Evolutionary conservation across 306 rosid species (phyloP), one percentile per base, ranked within the genome.

Genomic region (Boehmeria nivea): DNA sequence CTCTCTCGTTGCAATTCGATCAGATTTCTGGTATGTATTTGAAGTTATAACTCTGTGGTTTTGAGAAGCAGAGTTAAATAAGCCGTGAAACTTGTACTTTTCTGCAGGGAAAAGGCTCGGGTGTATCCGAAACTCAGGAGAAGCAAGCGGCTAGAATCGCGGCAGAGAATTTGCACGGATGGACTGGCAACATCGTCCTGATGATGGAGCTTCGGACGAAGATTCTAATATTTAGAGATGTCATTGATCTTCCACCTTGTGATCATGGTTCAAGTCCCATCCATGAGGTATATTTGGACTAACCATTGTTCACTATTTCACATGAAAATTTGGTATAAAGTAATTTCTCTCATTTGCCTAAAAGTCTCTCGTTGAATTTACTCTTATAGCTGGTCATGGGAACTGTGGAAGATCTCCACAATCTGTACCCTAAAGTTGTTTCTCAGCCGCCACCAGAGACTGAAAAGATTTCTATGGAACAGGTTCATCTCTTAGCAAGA

Each of bases 351-450:
- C 8, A 10, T 31, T 31, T 31, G 36, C 5, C 9, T 31, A 10
- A 31, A 31, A 10, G 8, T 31, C 36, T 31, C 9, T 31, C 5
- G 5, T 31, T 31, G 36, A 10, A n/a, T 31, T 31, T 31, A 6
- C 43, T 26, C n/a, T 46, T 43, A 51, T 70, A 74, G 79, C 27
- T 74, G 63, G 49, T 69, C 21, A 46, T 36, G 27, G 74, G 74
- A 60, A 60, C 68, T 11, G 57, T 69, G n/a, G 74, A 61, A 25
- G 74, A 69, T 61, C 74, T 69, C 74, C 68, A 69, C 46, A 74
- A 74, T 53, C 51, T 74, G 49, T 74, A 74, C 51, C 79, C 75
- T 1, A 64, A 59, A 31, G 51, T 68, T 39, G 64, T 64, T 47
- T 54, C 51, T 18, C 1, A 55, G 27, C 63, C 22, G 13, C 37